A percentile compares a stretch with the other conserved stretches of the same genome.
These are phyloP conservation scores for Penicillium sp. DNA, from an alignment of 2,329 filamentous ascomycete genomes.

Conservation along the genomic window DNA sequence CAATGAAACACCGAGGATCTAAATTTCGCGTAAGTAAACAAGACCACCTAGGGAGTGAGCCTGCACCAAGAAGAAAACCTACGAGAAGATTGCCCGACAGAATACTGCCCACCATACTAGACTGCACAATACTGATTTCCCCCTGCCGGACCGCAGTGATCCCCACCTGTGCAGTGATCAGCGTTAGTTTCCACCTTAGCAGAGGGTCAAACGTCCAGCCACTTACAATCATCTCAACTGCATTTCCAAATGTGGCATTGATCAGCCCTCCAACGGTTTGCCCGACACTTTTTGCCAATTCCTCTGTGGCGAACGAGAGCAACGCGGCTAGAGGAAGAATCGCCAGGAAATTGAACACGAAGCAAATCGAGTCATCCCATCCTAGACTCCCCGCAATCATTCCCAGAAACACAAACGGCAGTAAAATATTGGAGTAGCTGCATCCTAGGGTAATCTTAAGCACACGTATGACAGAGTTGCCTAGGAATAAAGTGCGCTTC, in stretches of 20 bases:
- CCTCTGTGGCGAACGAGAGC: conserved; percentile 57
- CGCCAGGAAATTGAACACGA: conserved; percentile 77
- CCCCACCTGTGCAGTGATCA: conserved; percentile 13
- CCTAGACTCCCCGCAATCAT: conserved; percentile 65
- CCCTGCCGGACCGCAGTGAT: conserved; percentile 70
- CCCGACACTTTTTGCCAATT: conserved; percentile 53
- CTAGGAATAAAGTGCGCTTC: conserved; percentile 37
- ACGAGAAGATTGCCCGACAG: conserved; percentile 75
- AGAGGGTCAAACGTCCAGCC: conserved; percentile 24
- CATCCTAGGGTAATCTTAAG: conserved; percentile 54
- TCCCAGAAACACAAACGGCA: conserved; percentile 70
- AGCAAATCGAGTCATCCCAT: conserved; percentile 60
- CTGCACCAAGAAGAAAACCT: neutral
- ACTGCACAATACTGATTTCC: conserved; percentile 78
- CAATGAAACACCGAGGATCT: conserved; percentile 78
- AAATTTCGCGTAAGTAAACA: neutral
- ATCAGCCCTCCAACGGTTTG: conserved; percentile 55
- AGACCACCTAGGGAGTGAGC: neutral
- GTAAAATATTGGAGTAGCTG: conserved; percentile 76
- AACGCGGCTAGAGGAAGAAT: conserved; percentile 56
- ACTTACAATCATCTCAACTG: conserved; percentile 62
- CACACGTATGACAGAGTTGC: conserved; percentile 39
- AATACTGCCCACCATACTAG: conserved; percentile 80
- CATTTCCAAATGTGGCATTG: conserved; percentile 60
- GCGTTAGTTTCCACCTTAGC: neutral